Conservation (phyloP, 2,329 filamentous ascomycete species). For the Xylaria sp. region DNA sequence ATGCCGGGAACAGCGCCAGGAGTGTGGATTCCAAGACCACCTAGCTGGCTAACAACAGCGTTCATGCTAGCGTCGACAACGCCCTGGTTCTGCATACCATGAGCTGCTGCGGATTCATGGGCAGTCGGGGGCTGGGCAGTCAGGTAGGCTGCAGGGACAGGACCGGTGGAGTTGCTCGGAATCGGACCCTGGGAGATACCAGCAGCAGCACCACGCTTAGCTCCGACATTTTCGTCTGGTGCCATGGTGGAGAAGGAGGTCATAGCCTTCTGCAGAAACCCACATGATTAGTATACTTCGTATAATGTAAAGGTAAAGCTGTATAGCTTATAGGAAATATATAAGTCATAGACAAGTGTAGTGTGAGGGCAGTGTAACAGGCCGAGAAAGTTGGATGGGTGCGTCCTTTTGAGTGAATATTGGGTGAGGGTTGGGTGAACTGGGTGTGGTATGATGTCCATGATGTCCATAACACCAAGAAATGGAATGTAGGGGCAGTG, state of each 20-base stretch:
- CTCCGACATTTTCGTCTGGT: constrained; percentile 29
- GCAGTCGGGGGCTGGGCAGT: constrained; percentile 24
- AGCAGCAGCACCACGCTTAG: constrained; percentile 27
- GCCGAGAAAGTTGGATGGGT: too few species aligned
- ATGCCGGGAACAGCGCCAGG: constrained; percentile 34
- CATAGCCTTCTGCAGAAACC: constrained; percentile 31
- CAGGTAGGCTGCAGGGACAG: constrained; percentile 28
- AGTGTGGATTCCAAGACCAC: constrained; percentile 40
- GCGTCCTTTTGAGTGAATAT: too few species aligned
- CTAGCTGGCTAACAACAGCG: constrained; percentile 36
- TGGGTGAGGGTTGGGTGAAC: too few species aligned
- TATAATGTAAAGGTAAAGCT: too few species aligned
- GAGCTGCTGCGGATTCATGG: constrained; percentile 28
- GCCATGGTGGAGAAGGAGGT: constrained; percentile 28
- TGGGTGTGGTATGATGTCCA: too few species aligned
- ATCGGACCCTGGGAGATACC: constrained; percentile 28
- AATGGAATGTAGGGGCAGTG: too few species aligned
- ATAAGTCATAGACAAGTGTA: too few species aligned
- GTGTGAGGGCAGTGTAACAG: too few species aligned
- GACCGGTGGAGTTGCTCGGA: constrained; percentile 22
- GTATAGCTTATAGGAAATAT: too few species aligned
- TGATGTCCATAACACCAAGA: too few species aligned
- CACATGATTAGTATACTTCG: too few species aligned
- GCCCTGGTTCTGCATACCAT: constrained; percentile 22
- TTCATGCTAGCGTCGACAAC: constrained; percentile 32